These are phyloP conservation scores for Kluyveromyces siamensis DNA, from an alignment of 805 yeast species.

Conservation along the genomic window DNA sequence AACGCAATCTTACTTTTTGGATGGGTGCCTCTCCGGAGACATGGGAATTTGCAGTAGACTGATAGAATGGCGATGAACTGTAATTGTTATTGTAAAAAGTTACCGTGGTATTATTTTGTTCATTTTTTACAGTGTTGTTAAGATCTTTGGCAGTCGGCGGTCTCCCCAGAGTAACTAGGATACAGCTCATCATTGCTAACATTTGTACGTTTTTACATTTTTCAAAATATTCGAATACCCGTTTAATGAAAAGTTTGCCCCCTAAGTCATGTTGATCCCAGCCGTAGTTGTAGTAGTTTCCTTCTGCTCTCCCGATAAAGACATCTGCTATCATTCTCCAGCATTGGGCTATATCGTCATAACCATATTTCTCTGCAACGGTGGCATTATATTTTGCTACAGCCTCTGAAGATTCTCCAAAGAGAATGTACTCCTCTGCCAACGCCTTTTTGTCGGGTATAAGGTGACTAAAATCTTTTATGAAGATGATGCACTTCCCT, in stretches of 20 bases:
- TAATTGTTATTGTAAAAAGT: constrained; percentile 3
- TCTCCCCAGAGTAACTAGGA: constrained; percentile 28
- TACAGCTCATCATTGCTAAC: constrained; percentile 82
- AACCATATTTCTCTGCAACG: constrained; percentile 58
- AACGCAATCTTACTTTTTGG: not conserved
- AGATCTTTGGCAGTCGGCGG: not conserved
- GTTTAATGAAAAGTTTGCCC: constrained; percentile 50
- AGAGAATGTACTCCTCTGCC: constrained; percentile 56
- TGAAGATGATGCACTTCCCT: constrained; percentile 47
- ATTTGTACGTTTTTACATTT: constrained; percentile 64
- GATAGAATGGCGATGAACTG: not conserved
- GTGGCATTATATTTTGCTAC: constrained; percentile 62
- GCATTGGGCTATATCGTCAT: constrained; percentile 55
- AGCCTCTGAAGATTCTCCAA: constrained; percentile 54
- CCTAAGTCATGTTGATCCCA: constrained; percentile 87
- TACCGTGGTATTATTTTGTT: not conserved
- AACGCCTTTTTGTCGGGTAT: constrained; percentile 68
- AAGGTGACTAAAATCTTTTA: constrained; percentile 56
- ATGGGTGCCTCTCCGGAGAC: not conserved
- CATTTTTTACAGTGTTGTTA: not conserved
- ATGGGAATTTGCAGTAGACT: not conserved
- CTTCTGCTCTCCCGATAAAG: constrained; percentile 21
- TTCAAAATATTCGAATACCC: constrained; percentile 58
- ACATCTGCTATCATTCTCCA: constrained; percentile 54
- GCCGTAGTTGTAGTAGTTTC: constrained; percentile 32